Base-by-base conservation (phyloP, 306 rosid genomes). In the Dalbergia oliveri region DNA sequence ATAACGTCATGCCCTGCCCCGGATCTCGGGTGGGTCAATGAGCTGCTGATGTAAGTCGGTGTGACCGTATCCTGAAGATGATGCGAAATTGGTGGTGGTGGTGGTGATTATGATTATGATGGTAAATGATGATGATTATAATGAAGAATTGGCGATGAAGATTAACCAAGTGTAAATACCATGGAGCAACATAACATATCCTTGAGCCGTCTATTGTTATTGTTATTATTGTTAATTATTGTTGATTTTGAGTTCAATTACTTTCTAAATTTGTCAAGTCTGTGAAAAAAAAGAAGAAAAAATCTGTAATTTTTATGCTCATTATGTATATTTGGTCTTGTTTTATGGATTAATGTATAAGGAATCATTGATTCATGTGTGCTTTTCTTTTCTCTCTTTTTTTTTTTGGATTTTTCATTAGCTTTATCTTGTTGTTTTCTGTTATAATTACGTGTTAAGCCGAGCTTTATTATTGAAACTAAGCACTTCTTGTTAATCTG, bases 1-100 rank as follows among this genome's bases (percentile, higher is more conserved):
- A 78, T 79, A 88, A 78, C 76, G 45, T 47, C 57, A 16, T 77
- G 84, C 63, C 64, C 88, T 4, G 86, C 84, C 41, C 99, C 96
- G 0, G 99, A 95, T 88, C 89, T 95, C 15, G 97, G 92, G 35
- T 95, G 99, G 99, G 94, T 95, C 43, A 90, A 95, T 61, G 99
- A 95, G 4, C 84, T 95, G 39, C 81, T 95, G 86, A 91, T 90
- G 99, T 95, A 90, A 26, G 31, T 26, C 31, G 31, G 31, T 26
- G 31, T 26, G 31, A 26, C 31, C 31, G 31, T 26, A 26, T 26
- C 31, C 31, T 26, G 82, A 61, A 3, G 37, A 4, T n/a, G 16
- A 15, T 11, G 53, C 31, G 31, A 26, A 26, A 26, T 26, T 26
- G 31, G 31, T 26, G 31, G 31, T 26, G 31, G 31, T 26, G 31